Base-by-base conservation (phyloP, 306 rosid genomes). In the Cicer bijugum region DNA sequence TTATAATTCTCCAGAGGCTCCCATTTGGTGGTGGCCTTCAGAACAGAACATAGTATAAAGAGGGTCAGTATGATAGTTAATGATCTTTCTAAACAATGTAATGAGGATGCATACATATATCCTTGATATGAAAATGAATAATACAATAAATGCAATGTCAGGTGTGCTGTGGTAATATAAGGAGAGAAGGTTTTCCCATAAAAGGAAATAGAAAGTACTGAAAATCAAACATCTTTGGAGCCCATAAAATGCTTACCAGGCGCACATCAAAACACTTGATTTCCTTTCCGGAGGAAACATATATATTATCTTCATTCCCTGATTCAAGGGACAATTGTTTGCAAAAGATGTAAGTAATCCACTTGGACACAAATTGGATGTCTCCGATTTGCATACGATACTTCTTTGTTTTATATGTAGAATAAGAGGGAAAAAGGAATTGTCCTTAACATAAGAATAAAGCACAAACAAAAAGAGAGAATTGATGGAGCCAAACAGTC, bases 221-320 rank as follows among this genome's bases (percentile, higher is more conserved):
- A 20, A 67, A 67, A 23, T 72, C 82, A 82, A 55, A 50, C 43
- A 68, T 20, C 58, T 8, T 15, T 50, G 67, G 10, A 14, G 69
- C 57, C 69, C 69, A 51, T 67, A 69, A 76, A 69, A 69, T 78
- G 19, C 84, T 85, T 89, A 93, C 98, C 98, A 84, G 40, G 14
- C 90, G 90, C 59, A 91, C 89, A 80, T 91, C 97, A 72, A 93
- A 93, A 83, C 91, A 82, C 77, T 86, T 91, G 72, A 93, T 89
- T 85, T 93, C 92, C 80, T 85, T 91, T 78, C 89, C 98, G 4
- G 91, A 80, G 38, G 98, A 86, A 64, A 85, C 88, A 72, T 86
- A 91, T 5, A 93, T 63, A 40, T 84, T 78, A 67, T 91, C 90
- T 85, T 93, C 98, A 80, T 86, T 91, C 75, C 90, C 98, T 91